Conservation (phyloP, 306 rosid genomes). For the Argentina anserina region DNA sequence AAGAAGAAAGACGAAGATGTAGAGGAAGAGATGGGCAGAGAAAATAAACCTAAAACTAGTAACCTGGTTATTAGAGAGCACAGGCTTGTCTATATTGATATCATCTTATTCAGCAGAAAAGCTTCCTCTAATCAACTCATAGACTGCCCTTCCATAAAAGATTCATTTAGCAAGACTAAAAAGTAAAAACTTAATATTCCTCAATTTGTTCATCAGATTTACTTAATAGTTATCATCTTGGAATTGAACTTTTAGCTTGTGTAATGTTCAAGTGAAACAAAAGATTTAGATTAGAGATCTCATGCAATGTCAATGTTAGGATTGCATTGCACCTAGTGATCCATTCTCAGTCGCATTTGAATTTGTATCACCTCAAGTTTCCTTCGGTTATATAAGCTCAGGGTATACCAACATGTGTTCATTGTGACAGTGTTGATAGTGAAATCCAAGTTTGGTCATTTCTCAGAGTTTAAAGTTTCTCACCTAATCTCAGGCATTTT, state of each 20-base stretch:
- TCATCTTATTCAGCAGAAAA: neutral
- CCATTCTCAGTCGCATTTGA: neutral
- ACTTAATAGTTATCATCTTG: neutral
- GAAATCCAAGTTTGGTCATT: neutral
- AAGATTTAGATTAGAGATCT: neutral
- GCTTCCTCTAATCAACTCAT: neutral
- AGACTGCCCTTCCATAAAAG: neutral
- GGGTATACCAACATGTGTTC: neutral
- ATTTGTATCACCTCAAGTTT: conserved; percentile 4
- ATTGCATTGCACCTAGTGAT: neutral
- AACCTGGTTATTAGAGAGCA: neutral
- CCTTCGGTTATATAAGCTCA: neutral
- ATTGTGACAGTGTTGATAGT: conserved; percentile 2
- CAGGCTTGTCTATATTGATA: neutral
- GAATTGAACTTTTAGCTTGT: neutral
- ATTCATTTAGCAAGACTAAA: neutral
- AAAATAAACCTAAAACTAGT: neutral
- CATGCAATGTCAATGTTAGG: neutral
- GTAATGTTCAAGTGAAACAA: neutral
- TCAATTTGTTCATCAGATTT: neutral
- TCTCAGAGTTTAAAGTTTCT: neutral
- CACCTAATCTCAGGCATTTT: neutral
- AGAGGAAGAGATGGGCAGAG: neutral
- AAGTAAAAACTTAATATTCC: neutral
- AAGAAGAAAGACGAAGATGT: neutral